Percentiles rank a stretch among this genome's conserved stretches.
Conservation (phyloP, 257 asterid species). For the Leptodermis oblonga region DNA sequence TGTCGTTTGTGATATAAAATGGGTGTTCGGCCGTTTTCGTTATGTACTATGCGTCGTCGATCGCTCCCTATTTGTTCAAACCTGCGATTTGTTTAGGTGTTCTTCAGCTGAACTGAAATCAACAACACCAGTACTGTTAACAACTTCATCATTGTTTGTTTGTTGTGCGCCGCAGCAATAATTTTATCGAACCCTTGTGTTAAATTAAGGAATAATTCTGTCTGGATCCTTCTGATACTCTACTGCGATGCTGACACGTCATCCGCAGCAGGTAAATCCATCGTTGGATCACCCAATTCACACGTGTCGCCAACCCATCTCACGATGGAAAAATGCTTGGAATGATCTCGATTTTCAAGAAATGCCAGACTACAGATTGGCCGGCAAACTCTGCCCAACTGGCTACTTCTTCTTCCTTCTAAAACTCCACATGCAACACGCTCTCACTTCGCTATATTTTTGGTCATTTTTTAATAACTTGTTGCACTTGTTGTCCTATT, state of each 20-base stretch:
- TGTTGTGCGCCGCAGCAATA: no score
- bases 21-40: no score
- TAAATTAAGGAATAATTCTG: constrained; percentile 5
- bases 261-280: not conserved
- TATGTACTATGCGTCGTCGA: no score
- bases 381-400: constrained; percentile 15
- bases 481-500: no score
- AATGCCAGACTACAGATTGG: constrained; percentile 9
- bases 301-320: constrained; percentile 17
- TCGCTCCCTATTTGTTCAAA: no score
- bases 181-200: not conserved
- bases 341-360: constrained; percentile 33
- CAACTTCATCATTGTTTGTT: not conserved
- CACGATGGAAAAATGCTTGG: constrained; percentile 19
- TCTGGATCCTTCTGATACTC: not conserved
- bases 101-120: not conserved
- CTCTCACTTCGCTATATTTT: not conserved
- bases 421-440: no score
- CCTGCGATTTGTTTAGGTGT: no score
- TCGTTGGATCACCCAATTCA: constrained; percentile 1
- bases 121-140: constrained; percentile 2
- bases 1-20: no score
- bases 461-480: not conserved
- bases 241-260: constrained; percentile 6
- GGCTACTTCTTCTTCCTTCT: constrained; percentile 2